Conservation (phyloP, 768 basidiomycete genomes). For the Dacryopinax spathularia region DNA sequence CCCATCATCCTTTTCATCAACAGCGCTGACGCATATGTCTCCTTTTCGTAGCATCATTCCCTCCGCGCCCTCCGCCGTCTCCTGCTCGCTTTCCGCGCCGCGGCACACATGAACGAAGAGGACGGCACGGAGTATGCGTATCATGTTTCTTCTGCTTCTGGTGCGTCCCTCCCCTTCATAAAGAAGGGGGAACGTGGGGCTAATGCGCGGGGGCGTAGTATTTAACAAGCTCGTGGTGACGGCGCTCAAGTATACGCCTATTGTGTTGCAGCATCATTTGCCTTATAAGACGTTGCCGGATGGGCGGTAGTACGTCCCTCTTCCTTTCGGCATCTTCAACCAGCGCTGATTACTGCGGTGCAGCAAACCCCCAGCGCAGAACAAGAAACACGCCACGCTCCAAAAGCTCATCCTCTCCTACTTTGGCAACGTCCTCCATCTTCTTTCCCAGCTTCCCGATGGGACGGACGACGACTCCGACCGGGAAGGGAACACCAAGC, state of each 20-base stretch:
- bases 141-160: slow-evolving; percentile 67
- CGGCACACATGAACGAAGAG: slow-evolving; percentile 79
- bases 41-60: slow-evolving; percentile 53
- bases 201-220: slow-evolving; percentile 44
- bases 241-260: slow-evolving; percentile 75
- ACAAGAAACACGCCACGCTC: slow-evolving; percentile 63
- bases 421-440: slow-evolving; percentile 71
- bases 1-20: slow-evolving; percentile 3
- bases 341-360: slow-evolving; percentile 3
- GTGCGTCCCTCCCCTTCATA: slow-evolving; percentile 29
- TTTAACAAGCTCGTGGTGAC: slow-evolving; percentile 87
- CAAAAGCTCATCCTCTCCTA: slow-evolving; percentile 81
- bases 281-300: slow-evolving; percentile 70
- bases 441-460: slow-evolving; percentile 62
- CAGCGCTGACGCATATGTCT: not conserved
- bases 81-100: slow-evolving; percentile 80
- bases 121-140: slow-evolving; percentile 56
- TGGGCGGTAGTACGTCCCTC: slow-evolving; percentile 64
- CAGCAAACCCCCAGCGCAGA: slow-evolving; percentile 76
- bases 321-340: not conserved
- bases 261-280: slow-evolving; percentile 72
- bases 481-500: slow-evolving; percentile 45
- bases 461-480: too few species aligned
- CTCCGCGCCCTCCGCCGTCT: slow-evolving; percentile 69
- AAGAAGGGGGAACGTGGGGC: not conserved